Base-by-base conservation (phyloP, 257 asterid species). In the Lycium barbarum region DNA sequence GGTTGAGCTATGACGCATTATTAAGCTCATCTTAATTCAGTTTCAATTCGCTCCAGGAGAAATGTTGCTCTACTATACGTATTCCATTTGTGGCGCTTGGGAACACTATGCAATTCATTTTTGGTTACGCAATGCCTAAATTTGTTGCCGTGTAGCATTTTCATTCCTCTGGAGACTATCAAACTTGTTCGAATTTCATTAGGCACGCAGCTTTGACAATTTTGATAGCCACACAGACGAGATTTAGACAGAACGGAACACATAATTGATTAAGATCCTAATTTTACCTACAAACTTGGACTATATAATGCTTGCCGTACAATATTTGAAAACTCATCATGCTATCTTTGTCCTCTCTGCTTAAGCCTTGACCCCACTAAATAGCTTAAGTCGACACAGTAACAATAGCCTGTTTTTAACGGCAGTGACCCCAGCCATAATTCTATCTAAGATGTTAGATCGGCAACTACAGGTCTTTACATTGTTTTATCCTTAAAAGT, bases 171-270 rank as follows among this genome's bases (percentile, higher is more conserved):
- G 45, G 81, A 13, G 45, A 76, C 45, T 51, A 68, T 33, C 1
- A 13, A 22, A 49, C 45, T 76, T 51, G 45, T 13, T 73, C 40
- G 61, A 49, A 45, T 47, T 76, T 12, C 22, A 22, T 49, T 49
- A 51, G 81, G 63, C 62, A 76, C 62, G 63, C 47, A 76, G 81
- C 63, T 76, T 76, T 76, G 81, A 76, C 81, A 76, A 76, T 51
- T 51, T 76, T 22, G 45, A 7, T 47, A 22, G 43, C 49, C n/a
- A 49, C 15, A 76, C 14, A 7, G 61, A 20, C 13, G 40, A 26
- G 81, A 49, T 20, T 74, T 49, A 13, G 80, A 47, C 81, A 73
- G n/a, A 73, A 73, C 5, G 26, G 4, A 47, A 20, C 20, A 73
- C 61, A 22, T 68, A 73, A 73, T 73, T 68, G 38, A 38, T 73